These are phyloP conservation scores for Leishmania arabica DNA, from an alignment of 208 protist species.

Conservation along the genomic window DNA sequence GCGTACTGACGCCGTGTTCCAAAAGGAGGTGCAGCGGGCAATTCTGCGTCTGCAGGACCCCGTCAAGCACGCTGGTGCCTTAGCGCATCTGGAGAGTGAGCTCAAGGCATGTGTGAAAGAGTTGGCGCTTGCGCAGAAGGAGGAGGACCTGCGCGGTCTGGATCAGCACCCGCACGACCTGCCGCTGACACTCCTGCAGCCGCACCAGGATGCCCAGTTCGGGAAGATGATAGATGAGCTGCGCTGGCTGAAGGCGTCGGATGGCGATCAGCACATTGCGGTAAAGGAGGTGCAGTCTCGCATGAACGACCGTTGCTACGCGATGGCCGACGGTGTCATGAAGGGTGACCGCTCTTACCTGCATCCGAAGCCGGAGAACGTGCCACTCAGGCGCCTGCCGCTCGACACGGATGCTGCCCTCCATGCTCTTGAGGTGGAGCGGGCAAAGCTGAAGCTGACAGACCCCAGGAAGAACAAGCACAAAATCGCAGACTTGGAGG, in stretches of 20 bases:
- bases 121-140: constrained; percentile 57
- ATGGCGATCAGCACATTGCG: constrained; percentile 1
- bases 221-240: constrained; percentile 56
- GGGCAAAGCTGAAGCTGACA: constrained; percentile 55
- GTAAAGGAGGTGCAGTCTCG: constrained; percentile 46
- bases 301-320: constrained; percentile 69
- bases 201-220: constrained; percentile 67
- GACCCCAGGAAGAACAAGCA: constrained; percentile 53
- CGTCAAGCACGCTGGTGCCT: constrained; percentile 31
- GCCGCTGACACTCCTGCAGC: constrained; percentile 48
- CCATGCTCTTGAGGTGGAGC: constrained; percentile 58
- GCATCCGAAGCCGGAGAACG: constrained; percentile 43
- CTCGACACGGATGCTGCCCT: constrained; percentile 65
- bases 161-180: constrained; percentile 46
- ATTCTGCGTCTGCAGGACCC: constrained; percentile 53
- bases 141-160: constrained; percentile 57
- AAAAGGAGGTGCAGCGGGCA: constrained; percentile 52
- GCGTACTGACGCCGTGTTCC: constrained; percentile 53
- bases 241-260: constrained; percentile 44
- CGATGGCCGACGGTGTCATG: constrained; percentile 58
- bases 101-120: constrained; percentile 68
- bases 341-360: constrained; percentile 71
- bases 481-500: constrained; percentile 59
- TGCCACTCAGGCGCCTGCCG: constrained; percentile 57
- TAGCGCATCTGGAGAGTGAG: constrained; percentile 63